Evolutionary conservation across 805 yeast genomes (phyloP), one percentile per base, ranked within the genome.

Genomic region (Candida boidinii): DNA sequence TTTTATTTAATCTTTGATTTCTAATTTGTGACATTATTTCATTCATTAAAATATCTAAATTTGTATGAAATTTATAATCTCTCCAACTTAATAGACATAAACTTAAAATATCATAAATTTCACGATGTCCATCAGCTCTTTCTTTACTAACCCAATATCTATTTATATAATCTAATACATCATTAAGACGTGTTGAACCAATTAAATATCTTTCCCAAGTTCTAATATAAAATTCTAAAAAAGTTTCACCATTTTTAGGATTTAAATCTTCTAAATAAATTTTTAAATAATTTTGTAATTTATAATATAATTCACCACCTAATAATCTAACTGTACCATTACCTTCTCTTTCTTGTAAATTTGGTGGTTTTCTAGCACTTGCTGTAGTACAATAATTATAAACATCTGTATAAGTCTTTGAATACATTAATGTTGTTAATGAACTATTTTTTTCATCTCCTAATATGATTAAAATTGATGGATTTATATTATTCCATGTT

Each of bases 131-230:
- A 53, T 90, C 96, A 27, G 86, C 81, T 50, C 97, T 72, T 58
- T 90, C 97, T 51, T 94, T 88, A 46, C 82, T 83, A 28, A 94
- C 96, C 98, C 98, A 92, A 59, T 90, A 92, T 40, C 97, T 73
- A 58, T 92, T 92, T 73, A 92, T 77, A 58, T 92, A 92, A 54
- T 90, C 96, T 49, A 92, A 84, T 5, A 94, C 88, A 53, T 94
- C 92, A 55, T 86, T 87, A 54, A 92, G 61, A 56, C 85, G 83
- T 12, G 87, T 82, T 2, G 97, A 94, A 18, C 97, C 97, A 33
- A 85, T 76, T 16, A 94, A 76, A 54, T 72, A 92, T 39, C 97
- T 72, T 41, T 77, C 76, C 96, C 97, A 94, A 43, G 80, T 75
- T 49, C 77, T 68, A 28, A 85, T 94, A 49, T 92, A 92, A 51